Percentiles rank a stretch among this genome's conserved stretches.
phyloP scores from a whole-genome alignment of 306 rosid genomes.

The Comarum palustre region DNA sequence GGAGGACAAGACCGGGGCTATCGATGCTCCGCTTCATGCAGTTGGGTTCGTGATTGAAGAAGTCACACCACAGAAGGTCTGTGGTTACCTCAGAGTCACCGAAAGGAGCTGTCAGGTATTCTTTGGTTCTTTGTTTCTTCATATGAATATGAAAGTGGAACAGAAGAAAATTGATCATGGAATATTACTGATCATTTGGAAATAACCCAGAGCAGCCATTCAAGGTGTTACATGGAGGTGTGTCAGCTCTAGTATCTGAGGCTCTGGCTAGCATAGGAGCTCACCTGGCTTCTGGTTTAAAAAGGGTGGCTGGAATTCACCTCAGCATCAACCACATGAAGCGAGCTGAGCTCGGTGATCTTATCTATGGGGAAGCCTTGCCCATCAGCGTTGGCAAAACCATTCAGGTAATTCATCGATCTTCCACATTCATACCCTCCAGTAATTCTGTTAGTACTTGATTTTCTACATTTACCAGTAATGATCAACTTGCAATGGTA shows the following conservation, averaged over 20 bases:
- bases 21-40: constrained; percentile 58
- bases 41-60: constrained; percentile 60
- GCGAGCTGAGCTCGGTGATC: constrained; percentile 64
- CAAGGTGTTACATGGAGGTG: constrained; percentile 95
- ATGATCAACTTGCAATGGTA: background rate
- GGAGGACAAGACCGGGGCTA: constrained; percentile 31
- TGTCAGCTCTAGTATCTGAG: constrained; percentile 88
- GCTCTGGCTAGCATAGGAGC: constrained; percentile 69
- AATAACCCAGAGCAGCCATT: constrained; percentile 52
- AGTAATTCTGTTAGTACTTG: background rate
- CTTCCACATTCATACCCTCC: background rate
- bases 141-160: background rate
- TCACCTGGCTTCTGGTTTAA: constrained; percentile 65
- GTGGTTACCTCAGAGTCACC: constrained; percentile 68
- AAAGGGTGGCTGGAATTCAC: constrained; percentile 86
- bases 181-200: background rate
- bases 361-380: constrained; percentile 59
- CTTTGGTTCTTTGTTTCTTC: background rate
- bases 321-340: constrained; percentile 82
- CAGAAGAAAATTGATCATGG: background rate
- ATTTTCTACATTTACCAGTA: background rate
- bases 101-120: constrained; percentile 66
- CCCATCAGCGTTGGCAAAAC: constrained; percentile 66
- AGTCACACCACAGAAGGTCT: constrained; percentile 47
- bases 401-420: constrained; percentile 60